Evolutionary conservation across 2,329 filamentous ascomycete species (phyloP).

Genomic region (Monilinia fructigena): DNA sequence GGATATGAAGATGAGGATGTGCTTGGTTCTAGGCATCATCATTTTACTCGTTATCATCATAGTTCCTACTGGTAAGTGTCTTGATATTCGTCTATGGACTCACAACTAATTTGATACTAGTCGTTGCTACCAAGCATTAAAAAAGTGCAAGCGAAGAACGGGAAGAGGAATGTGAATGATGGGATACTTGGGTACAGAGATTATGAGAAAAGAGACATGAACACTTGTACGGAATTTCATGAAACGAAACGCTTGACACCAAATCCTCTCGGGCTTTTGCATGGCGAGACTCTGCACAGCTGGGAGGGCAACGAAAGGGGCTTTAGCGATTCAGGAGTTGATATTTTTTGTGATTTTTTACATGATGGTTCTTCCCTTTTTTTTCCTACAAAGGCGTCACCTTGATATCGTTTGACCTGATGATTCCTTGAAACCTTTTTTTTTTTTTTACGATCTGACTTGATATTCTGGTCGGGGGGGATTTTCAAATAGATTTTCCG

Average conservation of each 20-base stretch:
- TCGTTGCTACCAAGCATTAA: slow-evolving; percentile 46
- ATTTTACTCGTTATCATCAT: slow-evolving; percentile 92
- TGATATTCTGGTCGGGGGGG: slow-evolving; percentile 8
- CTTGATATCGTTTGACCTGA: slow-evolving; percentile 29
- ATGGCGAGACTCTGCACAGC: slow-evolving; percentile 40
- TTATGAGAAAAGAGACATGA: slow-evolving; percentile 24
- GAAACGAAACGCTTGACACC: slow-evolving; percentile 33
- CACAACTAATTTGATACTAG: slow-evolving; percentile 40
- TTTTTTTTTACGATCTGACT: slow-evolving; percentile 12
- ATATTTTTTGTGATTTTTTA: slow-evolving; percentile 41
- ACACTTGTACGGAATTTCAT: slow-evolving; percentile 25
- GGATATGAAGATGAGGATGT: slow-evolving; percentile 90
- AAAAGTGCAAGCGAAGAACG: neutral
- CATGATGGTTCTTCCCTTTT: slow-evolving; percentile 30
- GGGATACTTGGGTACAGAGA: slow-evolving; percentile 23
- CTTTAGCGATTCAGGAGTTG: slow-evolving; percentile 42
- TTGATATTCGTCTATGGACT: neutral
- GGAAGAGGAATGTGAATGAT: slow-evolving; percentile 12
- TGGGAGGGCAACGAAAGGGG: slow-evolving; percentile 29
- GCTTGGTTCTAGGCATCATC: slow-evolving; percentile 86
- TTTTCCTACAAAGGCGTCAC: slow-evolving; percentile 35
- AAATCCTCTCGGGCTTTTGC: slow-evolving; percentile 39
- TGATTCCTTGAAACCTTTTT: slow-evolving; percentile 1
- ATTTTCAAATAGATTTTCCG: slow-evolving; percentile 11
- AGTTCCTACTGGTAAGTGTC: slow-evolving; percentile 75